Evolutionary conservation across 2,329 filamentous ascomycete species (phyloP), one percentile per base, ranked within the genome.

Genomic region (Ophiostoma ips): DNA sequence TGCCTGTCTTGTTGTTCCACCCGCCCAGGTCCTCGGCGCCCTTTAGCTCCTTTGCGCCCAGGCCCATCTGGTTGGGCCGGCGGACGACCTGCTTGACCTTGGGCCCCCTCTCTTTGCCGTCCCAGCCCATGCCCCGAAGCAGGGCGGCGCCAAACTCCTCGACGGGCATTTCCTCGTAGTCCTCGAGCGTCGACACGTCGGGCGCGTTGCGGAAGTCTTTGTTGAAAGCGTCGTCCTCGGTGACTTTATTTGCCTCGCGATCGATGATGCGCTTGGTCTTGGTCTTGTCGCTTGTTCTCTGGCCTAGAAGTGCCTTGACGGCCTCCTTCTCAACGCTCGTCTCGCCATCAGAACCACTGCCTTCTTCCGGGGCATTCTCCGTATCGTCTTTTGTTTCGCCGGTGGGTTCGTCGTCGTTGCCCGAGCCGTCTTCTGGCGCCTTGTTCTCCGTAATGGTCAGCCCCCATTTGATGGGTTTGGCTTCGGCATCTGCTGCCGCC

Each of bases 41-140:
- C 36, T 59, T 59, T 24, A 58, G 52, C 37, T 55, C 55, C 31
- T 57, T 57, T 2, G 56, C 89, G 3, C 90, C 92, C 8, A 96
- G 82, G 0, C 92, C 92, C 10, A 96, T 71, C 50, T 94, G 75
- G 52, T 87, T 87, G 15, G 87, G 83, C 46, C 89, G 77, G 48
- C 81, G 75, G 61, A 84, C 82, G 13, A 81, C 71, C 16, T 80
- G 69, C 55, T 78, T 81, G 34, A 80, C 71, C 56, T 84, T 84
- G 3, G 70, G 64, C 2, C 71, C 73, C 44, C 71, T 67, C 54
- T 73, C 69, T 50, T 79, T 76, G 64, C 67, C 83, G 70, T 95
- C 88, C 89, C 90, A 95, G 9, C 92, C 92, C 85, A 96, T 95
- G 10, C 89, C 88, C 31, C 89, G 80, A 34, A 98, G 73, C 55